Evolutionary conservation across 257 asterid species (phyloP).

Genomic region (Marsdenia floribunda): DNA sequence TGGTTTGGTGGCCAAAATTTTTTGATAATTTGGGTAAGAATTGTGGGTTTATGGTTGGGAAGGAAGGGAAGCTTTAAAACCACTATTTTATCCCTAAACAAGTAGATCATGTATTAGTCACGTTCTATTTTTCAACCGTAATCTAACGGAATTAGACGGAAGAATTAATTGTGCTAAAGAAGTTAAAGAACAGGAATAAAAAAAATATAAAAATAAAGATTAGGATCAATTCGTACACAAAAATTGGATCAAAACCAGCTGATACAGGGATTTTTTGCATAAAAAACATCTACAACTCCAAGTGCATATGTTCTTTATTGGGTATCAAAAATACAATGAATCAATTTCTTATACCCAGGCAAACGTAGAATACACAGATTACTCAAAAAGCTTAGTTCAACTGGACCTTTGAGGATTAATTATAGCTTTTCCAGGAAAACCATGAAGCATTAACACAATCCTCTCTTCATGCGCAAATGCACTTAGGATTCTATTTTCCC

Average conservation of each 20-base stretch:
- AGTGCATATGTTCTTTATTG: not conserved
- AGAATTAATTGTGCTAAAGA: too few species aligned
- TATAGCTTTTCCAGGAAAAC: not conserved
- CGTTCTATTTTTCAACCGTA: too few species aligned
- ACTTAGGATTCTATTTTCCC: not conserved
- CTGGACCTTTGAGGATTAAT: not conserved
- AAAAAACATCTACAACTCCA: not conserved
- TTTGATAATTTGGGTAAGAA: too few species aligned
- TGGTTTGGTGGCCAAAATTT: too few species aligned
- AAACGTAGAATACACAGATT: not conserved
- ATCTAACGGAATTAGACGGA: too few species aligned
- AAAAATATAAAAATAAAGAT: too few species aligned
- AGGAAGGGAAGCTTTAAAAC: too few species aligned
- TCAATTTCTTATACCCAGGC: not conserved
- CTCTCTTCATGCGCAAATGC: not conserved
- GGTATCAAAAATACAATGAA: not conserved
- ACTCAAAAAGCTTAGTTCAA: not conserved
- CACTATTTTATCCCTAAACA: too few species aligned
- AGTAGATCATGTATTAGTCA: too few species aligned
- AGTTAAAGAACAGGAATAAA: too few species aligned
- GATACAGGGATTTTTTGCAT: not conserved
- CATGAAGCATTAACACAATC: not conserved
- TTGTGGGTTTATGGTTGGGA: too few species aligned
- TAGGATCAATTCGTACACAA: too few species aligned
- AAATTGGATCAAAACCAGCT: not conserved